These are phyloP conservation scores for Parafenestella ontariensis DNA, from an alignment of 2,329 filamentous ascomycete genomes.

Conservation along the genomic window DNA sequence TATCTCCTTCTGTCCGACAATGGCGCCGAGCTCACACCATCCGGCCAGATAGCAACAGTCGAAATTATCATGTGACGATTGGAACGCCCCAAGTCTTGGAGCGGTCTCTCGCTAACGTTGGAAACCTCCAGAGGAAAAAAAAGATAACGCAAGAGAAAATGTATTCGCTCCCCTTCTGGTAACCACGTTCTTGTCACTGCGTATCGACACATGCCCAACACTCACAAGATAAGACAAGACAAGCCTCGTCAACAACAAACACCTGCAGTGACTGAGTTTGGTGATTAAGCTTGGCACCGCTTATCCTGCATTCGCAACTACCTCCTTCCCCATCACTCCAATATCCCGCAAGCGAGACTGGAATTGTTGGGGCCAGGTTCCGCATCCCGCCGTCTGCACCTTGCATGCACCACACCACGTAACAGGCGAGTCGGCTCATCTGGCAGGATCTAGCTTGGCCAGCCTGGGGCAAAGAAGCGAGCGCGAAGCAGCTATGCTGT, in stretches of 20 bases:
- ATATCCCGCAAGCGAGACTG: conserved; percentile 7
- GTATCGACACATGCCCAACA: not conserved
- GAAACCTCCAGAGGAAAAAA: not conserved
- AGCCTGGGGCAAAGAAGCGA: not conserved
- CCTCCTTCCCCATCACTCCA: not conserved
- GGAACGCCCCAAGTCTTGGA: not conserved
- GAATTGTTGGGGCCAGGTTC: conserved; percentile 10
- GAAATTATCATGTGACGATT: not conserved
- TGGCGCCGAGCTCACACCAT: conserved; percentile 11
- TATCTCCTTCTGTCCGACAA: conserved; percentile 8
- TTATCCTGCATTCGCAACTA: not conserved
- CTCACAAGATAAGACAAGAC: too few species aligned
- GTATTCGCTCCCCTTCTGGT: not conserved
- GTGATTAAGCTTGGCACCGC: conserved; percentile 3
- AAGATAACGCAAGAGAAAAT: not conserved
- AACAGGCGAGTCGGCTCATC: not conserved
- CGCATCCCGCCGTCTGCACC: not conserved
- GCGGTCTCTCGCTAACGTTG: not conserved
- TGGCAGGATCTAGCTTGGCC: not conserved
- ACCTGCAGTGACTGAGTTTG: conserved; percentile 1
- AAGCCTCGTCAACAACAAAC: conserved; percentile 5
- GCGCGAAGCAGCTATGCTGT: not conserved
- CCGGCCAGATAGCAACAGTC: not conserved
- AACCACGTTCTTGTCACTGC: not conserved
- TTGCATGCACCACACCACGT: not conserved